Percentiles rank a stretch among this genome's conserved stretches.
phyloP scores from a whole-genome alignment of 2,329 filamentous ascomycete genomes.

The Nemania diffusa region DNA sequence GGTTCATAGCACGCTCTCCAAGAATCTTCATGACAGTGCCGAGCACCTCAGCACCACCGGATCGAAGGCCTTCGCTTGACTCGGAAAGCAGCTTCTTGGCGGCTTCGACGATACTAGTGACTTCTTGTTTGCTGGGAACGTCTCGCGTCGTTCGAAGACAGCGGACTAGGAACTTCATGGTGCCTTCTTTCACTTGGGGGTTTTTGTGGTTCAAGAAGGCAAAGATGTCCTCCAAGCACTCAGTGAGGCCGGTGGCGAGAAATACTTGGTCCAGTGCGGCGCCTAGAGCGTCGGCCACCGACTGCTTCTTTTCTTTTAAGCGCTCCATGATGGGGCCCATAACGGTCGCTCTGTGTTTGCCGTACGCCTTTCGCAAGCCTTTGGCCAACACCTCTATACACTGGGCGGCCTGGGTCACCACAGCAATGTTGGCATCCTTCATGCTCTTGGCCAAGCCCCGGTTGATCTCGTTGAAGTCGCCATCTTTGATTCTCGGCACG shows the following conservation, averaged over 20 bases:
- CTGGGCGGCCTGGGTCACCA: constrained; percentile 91
- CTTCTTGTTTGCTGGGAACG: constrained; percentile 85
- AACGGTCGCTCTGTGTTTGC: constrained; percentile 81
- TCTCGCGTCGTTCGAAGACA: constrained; percentile 84
- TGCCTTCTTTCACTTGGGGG: constrained; percentile 95
- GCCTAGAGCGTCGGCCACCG: constrained; percentile 87
- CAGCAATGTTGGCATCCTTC: constrained; percentile 98
- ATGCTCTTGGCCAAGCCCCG: constrained; percentile 91
- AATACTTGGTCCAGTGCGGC: constrained; percentile 81
- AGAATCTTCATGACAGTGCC: constrained; percentile 99
- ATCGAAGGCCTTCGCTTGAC: constrained; percentile 84
- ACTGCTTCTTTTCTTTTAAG: constrained; percentile 95
- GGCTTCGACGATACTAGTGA: constrained; percentile 84
- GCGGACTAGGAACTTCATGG: constrained; percentile 90
- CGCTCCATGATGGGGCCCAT: constrained; percentile 94
- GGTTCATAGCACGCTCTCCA: constrained; percentile 94
- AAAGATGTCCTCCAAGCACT: constrained; percentile 90
- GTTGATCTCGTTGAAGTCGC: constrained; percentile 84
- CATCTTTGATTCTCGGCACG: constrained; percentile 91
- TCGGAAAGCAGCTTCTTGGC: constrained; percentile 91
- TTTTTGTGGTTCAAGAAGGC: constrained; percentile 93
- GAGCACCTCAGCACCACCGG: constrained; percentile 89
- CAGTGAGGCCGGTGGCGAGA: constrained; percentile 74
- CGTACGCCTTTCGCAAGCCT: constrained; percentile 81
- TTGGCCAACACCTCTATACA: constrained; percentile 91